Base-by-base conservation (phyloP, 257 asterid genomes). In the Eustoma russellianum region DNA sequence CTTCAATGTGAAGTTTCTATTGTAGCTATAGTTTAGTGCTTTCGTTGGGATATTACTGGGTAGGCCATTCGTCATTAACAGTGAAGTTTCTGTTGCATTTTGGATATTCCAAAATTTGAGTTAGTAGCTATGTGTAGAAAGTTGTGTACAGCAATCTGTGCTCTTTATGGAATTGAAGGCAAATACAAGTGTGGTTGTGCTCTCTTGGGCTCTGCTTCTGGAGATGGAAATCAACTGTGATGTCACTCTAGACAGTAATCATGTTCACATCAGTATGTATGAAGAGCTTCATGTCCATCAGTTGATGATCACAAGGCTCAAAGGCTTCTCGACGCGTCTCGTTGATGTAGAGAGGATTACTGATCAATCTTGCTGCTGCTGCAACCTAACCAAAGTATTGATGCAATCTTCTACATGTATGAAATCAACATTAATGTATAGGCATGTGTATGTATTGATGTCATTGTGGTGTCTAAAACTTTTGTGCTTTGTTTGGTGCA, bases 141-240 rank as follows among this genome's bases (percentile, higher is more conserved):
- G 70, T 41, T 56, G 62, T 33, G 46, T 43, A 43, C 62, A 60
- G 59, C 66, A 62, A 14, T 48, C 53, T 33, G 61, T 53, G 50
- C 34, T 56, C 53, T 63, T 51, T 47, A 17, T 19, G 55, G 43
- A 38, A 61, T 51, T 17, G 41, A 56, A 53, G 48, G 58, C 56
- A 2, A 65, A 56, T 52, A 18, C 3, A 35, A 40, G 55, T 52
- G 34, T 38, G 14, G n/a, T 53, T 48, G 40, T 33, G 49, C 40
- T 50, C 51, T 51, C 46, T 9, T 44, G 34, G 43, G 47, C 17
- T 46, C 64, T 19, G 57, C 63, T 66, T 66, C 67, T 35, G 52
- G 82, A 59, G 76, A 49, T 70, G 59, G 72, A 74, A 62, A 56
- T 64, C 60, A 66, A 58, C 66, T n/a, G 59, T 68, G 76, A 79